Conservation (phyloP, 2,329 filamentous ascomycete genomes). For the Penicillium sp. region DNA sequence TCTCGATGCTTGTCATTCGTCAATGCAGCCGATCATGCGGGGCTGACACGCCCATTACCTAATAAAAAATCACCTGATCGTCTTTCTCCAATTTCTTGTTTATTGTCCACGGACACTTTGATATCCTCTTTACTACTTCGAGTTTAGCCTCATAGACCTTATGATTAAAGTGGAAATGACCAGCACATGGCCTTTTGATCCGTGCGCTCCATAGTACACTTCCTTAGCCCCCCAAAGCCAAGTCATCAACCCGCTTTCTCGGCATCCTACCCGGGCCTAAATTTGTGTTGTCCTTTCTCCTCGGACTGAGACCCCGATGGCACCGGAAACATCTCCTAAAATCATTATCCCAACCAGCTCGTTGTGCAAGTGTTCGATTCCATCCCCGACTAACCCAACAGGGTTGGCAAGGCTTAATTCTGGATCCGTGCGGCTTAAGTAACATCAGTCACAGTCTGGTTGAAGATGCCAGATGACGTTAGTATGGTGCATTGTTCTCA, state of each 20-base stretch:
- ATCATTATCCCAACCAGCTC: background rate
- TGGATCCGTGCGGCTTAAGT: background rate
- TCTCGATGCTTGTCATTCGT: slow-evolving; percentile 10
- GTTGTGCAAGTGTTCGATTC: background rate
- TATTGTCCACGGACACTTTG: background rate
- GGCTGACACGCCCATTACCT: slow-evolving; percentile 20
- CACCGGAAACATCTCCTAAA: background rate
- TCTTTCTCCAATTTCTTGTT: slow-evolving; percentile 2
- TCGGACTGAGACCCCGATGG: background rate
- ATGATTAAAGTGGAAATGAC: background rate
- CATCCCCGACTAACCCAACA: slow-evolving; percentile 3
- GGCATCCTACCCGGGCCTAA: background rate
- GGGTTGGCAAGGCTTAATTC: slow-evolving; percentile 22
- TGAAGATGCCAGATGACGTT: slow-evolving; percentile 11
- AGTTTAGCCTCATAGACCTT: background rate
- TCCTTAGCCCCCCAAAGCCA: background rate
- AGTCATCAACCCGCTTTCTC: background rate
- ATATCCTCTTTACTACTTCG: background rate
- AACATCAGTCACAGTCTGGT: background rate
- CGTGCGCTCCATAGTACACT: background rate
- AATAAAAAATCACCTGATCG: slow-evolving; percentile 24
- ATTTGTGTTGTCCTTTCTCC: slow-evolving; percentile 1
- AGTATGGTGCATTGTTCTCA: background rate
- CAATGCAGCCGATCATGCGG: slow-evolving; percentile 22
- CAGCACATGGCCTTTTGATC: background rate